A percentile compares a stretch with the other conserved stretches of the same genome.
Evolutionary conservation across 768 basidiomycete species (phyloP).

Genomic region (Xerocomellus dryophilus): DNA sequence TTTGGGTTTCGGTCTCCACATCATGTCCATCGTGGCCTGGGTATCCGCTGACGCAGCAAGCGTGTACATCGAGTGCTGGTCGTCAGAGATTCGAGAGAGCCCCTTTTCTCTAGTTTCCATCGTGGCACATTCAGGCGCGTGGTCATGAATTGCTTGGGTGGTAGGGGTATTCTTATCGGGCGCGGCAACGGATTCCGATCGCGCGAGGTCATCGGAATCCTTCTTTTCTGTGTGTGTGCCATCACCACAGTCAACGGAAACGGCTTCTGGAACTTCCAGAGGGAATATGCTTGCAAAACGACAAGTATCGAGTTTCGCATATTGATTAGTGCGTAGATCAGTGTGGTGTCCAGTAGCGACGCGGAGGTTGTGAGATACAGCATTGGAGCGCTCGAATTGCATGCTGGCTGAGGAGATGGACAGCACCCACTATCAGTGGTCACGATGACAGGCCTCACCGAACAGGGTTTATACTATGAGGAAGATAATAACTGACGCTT

Average conservation of each 20-base stretch:
- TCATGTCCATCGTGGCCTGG: slow-evolving; percentile 26
- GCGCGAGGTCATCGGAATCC: slow-evolving; percentile 5
- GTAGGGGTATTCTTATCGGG: neutral
- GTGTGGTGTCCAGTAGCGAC: neutral
- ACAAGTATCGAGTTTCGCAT: slow-evolving; percentile 21
- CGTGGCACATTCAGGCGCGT: neutral
- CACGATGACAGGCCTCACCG: neutral
- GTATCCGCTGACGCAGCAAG: slow-evolving; percentile 11
- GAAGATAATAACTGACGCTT: slow-evolving; percentile 17
- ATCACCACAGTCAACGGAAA: slow-evolving; percentile 7
- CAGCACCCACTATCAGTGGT: slow-evolving; percentile 1
- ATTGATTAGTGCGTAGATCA: neutral
- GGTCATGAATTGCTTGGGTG: slow-evolving; percentile 5
- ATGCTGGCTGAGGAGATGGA: slow-evolving; percentile 4
- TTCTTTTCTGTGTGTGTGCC: slow-evolving; percentile 14
- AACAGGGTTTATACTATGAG: slow-evolving; percentile 20
- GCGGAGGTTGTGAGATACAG: slow-evolving; percentile 7
- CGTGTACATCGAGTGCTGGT: slow-evolving; percentile 28
- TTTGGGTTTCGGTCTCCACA: slow-evolving; percentile 33
- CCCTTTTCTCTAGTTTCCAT: slow-evolving; percentile 15
- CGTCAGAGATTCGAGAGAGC: slow-evolving; percentile 19
- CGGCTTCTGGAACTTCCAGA: slow-evolving; percentile 2
- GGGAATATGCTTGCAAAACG: slow-evolving; percentile 27
- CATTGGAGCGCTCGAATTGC: slow-evolving; percentile 2
- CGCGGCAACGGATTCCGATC: slow-evolving; percentile 10